These are phyloP conservation scores for Ustulina deusta DNA, from an alignment of 2,329 filamentous ascomycete species.

Conservation along the genomic window DNA sequence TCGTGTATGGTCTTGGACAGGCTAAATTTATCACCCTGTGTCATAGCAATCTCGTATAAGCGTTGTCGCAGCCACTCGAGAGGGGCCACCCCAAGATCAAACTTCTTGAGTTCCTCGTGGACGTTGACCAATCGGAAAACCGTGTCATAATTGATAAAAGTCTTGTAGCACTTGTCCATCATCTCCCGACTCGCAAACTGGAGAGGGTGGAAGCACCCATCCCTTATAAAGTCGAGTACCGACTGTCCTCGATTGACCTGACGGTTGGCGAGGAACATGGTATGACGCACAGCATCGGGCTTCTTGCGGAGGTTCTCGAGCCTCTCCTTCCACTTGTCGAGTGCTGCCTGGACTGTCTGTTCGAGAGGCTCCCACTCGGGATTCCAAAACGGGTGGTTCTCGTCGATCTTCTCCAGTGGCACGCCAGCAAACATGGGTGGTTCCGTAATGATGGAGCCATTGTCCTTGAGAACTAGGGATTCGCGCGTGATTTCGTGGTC, in stretches of 20 bases:
- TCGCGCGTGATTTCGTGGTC: slow-evolving; percentile 59
- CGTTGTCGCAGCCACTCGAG: slow-evolving; percentile 69
- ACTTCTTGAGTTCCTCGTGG: slow-evolving; percentile 65
- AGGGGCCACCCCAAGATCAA: slow-evolving; percentile 64
- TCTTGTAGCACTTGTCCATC: slow-evolving; percentile 56
- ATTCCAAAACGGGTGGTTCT: slow-evolving; percentile 68
- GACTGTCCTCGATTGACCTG: slow-evolving; percentile 67
- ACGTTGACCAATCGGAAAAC: slow-evolving; percentile 67
- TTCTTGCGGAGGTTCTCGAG: slow-evolving; percentile 50
- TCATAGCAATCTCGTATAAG: slow-evolving; percentile 61
- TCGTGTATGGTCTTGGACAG: slow-evolving; percentile 64
- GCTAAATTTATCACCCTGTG: slow-evolving; percentile 62
- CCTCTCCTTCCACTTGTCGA: slow-evolving; percentile 63
- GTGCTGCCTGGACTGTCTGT: slow-evolving; percentile 56
- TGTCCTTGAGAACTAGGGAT: slow-evolving; percentile 60
- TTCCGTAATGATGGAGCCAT: slow-evolving; percentile 63
- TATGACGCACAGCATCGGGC: slow-evolving; percentile 50
- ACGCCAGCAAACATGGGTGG: slow-evolving; percentile 66
- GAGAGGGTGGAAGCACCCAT: slow-evolving; percentile 66
- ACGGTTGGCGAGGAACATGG: slow-evolving; percentile 65
- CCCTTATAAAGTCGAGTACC: slow-evolving; percentile 64
- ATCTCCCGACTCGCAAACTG: slow-evolving; percentile 67
- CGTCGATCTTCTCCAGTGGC: slow-evolving; percentile 64
- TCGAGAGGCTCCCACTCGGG: slow-evolving; percentile 63
- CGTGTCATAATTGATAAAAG: slow-evolving; percentile 66